Evolutionary conservation across 192 early-diverging fungal species (phyloP).

Genomic region (Jimgerdemannia lactiflua): DNA sequence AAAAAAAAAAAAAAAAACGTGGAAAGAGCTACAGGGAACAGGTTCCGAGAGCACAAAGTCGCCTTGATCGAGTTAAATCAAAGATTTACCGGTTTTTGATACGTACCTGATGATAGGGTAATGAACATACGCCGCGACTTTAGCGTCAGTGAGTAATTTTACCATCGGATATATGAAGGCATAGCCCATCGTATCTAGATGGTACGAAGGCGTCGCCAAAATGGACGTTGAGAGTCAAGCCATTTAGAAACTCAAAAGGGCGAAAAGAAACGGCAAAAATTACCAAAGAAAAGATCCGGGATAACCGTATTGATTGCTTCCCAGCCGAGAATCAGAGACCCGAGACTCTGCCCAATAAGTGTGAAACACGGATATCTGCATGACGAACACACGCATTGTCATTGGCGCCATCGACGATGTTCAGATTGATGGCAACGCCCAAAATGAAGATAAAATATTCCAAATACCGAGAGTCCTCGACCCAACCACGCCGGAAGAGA

Average conservation of each 20-base stretch:
- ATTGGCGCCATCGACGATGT: too few species aligned
- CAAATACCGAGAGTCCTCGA: constrained; percentile 65
- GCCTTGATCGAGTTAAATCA: too few species aligned
- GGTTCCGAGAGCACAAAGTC: too few species aligned
- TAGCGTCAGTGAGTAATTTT: constrained; percentile 49
- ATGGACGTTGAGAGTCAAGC: too few species aligned
- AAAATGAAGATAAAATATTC: neutral
- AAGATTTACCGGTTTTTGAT: too few species aligned
- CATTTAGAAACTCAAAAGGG: too few species aligned
- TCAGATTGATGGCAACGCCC: neutral
- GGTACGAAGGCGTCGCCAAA: neutral
- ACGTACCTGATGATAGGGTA: constrained; percentile 90
- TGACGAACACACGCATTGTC: too few species aligned
- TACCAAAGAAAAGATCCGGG: constrained; percentile 86
- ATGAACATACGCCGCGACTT: constrained; percentile 87
- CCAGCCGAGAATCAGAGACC: constrained; percentile 68
- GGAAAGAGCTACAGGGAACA: neutral
- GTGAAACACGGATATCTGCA: constrained; percentile 77
- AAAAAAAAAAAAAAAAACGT: neutral
- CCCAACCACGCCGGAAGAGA: constrained; percentile 58
- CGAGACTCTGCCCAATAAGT: constrained; percentile 82
- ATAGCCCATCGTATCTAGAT: constrained; percentile 88
- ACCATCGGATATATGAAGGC: constrained; percentile 91
- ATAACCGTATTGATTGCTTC: constrained; percentile 66
- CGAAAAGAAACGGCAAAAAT: neutral